Percentiles rank a stretch among this genome's conserved stretches.
These are phyloP conservation scores for Syzygium aromaticum DNA, from an alignment of 345 rosid species.

Conservation along the genomic window DNA sequence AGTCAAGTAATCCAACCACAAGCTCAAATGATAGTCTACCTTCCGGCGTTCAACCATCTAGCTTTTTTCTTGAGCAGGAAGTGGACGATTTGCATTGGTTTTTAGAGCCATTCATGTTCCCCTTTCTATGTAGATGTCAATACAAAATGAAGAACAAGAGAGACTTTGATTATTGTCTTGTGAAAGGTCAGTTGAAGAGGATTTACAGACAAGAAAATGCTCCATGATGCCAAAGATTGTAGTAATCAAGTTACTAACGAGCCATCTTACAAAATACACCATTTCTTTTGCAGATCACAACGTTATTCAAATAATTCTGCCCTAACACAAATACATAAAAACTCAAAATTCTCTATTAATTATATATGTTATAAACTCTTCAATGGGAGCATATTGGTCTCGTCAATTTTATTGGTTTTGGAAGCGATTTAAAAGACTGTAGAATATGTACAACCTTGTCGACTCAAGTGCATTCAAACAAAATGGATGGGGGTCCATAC, in stretches of 20 bases:
- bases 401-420: background rate
- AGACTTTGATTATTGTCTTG: background rate
- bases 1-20: no score
- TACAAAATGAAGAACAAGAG: background rate
- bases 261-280: background rate
- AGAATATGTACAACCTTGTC: background rate
- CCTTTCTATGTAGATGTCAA: background rate
- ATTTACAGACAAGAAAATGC: background rate
- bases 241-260: no score
- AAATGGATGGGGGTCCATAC: no score
- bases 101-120: no score
- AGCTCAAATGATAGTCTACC: no score
- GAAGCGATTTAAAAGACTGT: background rate
- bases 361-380: background rate
- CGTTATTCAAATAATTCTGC: background rate
- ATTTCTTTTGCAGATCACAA: background rate
- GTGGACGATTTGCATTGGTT: no score
- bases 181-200: background rate
- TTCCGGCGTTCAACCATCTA: no score
- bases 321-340: background rate
- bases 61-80: no score
- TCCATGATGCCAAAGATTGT: background rate
- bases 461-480: no score
- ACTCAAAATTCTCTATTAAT: background rate
- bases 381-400: background rate